Percentiles rank a stretch among this genome's conserved stretches.
These are phyloP conservation scores for Eimeria maxima DNA, from an alignment of 169 alveolate genomes.

Conservation along the genomic window DNA sequence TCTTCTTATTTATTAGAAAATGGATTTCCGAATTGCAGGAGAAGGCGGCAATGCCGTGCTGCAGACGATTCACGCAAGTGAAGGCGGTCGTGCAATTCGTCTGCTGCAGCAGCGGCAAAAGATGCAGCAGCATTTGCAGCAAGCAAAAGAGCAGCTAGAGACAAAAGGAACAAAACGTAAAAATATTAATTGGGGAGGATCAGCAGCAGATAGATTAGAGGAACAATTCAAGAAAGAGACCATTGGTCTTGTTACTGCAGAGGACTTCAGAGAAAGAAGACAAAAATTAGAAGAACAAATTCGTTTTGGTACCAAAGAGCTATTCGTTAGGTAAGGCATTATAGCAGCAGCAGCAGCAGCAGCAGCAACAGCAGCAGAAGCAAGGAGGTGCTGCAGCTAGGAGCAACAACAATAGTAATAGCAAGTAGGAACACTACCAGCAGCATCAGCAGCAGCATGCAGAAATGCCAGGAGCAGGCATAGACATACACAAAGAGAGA, in stretches of 20 bases:
- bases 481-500: too few species aligned
- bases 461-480: too few species aligned
- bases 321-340: slow-evolving; percentile 27
- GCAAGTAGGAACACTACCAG: too few species aligned
- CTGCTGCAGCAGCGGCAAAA: slow-evolving; percentile 44
- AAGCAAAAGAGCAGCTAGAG: slow-evolving; percentile 74
- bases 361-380: too few species aligned
- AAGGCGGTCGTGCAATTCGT: slow-evolving; percentile 81
- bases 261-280: slow-evolving; percentile 79
- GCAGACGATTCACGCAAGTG: slow-evolving; percentile 83
- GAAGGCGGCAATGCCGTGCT: slow-evolving; percentile 82
- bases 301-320: slow-evolving; percentile 47
- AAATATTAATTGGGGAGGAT: slow-evolving; percentile 70
- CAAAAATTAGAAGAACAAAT: slow-evolving; percentile 71
- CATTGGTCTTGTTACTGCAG: slow-evolving; percentile 76
- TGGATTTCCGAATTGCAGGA: slow-evolving; percentile 64
- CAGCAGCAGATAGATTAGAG: slow-evolving; percentile 80
- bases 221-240: slow-evolving; percentile 82
- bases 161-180: slow-evolving; percentile 58
- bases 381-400: not conserved
- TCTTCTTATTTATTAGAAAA: not conserved
- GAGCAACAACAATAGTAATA: too few species aligned
- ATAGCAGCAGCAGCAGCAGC: too few species aligned
- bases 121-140: slow-evolving; percentile 43
- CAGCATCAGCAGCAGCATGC: too few species aligned